Evolutionary conservation across 768 basidiomycete species (phyloP).

Genomic region (Porpolomopsis calyptriformis): DNA sequence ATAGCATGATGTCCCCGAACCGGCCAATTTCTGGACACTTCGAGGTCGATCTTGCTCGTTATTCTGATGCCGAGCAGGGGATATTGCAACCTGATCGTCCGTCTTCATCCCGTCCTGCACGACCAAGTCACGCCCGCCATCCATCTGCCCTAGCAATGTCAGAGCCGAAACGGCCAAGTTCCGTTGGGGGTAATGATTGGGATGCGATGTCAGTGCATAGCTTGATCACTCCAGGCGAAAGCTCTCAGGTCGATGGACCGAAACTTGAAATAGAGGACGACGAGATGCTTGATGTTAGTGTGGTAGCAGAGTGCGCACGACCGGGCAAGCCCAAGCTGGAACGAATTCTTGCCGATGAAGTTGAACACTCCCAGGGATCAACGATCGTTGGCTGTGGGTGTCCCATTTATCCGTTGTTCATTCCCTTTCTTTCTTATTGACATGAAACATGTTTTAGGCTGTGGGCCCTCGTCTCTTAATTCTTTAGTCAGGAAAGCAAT

Average conservation of each 20-base stretch:
- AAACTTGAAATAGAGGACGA: constrained; percentile 40
- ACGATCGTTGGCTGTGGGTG: constrained; percentile 65
- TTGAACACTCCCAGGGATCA: constrained; percentile 41
- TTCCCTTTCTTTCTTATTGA: neutral
- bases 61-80: neutral
- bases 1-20: neutral
- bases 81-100: neutral
- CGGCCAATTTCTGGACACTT: constrained; percentile 1
- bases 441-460: constrained; percentile 33
- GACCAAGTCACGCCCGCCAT: neutral
- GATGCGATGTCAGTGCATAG: neutral
- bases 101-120: neutral
- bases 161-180: neutral
- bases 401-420: constrained; percentile 12
- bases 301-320: constrained; percentile 51
- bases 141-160: neutral
- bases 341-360: constrained; percentile 54
- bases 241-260: constrained; percentile 7
- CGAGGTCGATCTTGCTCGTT: neutral
- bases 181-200: neutral
- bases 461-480: constrained; percentile 63
- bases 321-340: constrained; percentile 60
- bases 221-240: neutral
- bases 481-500: constrained; percentile 58
- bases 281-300: constrained; percentile 49